These are phyloP conservation scores for Aureobasidium sp. DNA, from an alignment of 2,329 filamentous ascomycete genomes.

Conservation along the genomic window DNA sequence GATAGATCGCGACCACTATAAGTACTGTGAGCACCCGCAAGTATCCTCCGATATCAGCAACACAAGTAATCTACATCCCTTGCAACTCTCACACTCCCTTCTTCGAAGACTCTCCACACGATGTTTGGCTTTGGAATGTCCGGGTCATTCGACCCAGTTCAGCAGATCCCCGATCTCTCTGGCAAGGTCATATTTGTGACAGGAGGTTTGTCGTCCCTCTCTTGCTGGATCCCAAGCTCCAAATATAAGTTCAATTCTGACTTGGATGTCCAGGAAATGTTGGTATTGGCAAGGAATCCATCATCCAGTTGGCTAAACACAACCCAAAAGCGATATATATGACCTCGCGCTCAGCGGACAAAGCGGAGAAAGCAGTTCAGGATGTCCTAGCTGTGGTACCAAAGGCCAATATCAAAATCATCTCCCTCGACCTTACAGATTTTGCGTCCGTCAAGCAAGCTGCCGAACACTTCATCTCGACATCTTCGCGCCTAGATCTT, in stretches of 20 bases:
- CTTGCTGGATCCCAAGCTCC: not conserved
- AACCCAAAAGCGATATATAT: constrained; percentile 53
- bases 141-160: constrained; percentile 35
- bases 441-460: constrained; percentile 45
- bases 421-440: constrained; percentile 48
- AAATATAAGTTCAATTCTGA: not conserved
- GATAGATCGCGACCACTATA: no score
- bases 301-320: constrained; percentile 49
- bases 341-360: constrained; percentile 47
- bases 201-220: constrained; percentile 33
- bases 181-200: constrained; percentile 50
- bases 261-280: constrained; percentile 42
- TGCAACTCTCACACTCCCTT: no score
- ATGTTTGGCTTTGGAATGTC: constrained; percentile 21
- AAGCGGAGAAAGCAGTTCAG: constrained; percentile 45
- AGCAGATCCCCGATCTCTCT: constrained; percentile 44
- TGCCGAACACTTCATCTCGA: constrained; percentile 39
- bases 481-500: constrained; percentile 48
- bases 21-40: no score
- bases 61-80: no score
- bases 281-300: constrained; percentile 53
- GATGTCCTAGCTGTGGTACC: constrained; percentile 42
- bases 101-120: no score
- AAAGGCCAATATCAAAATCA: constrained; percentile 39
- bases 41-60: no score